Evolutionary conservation across 257 asterid genomes (phyloP), one percentile per base, ranked within the genome.

Genomic region (Verbascum thapsus): DNA sequence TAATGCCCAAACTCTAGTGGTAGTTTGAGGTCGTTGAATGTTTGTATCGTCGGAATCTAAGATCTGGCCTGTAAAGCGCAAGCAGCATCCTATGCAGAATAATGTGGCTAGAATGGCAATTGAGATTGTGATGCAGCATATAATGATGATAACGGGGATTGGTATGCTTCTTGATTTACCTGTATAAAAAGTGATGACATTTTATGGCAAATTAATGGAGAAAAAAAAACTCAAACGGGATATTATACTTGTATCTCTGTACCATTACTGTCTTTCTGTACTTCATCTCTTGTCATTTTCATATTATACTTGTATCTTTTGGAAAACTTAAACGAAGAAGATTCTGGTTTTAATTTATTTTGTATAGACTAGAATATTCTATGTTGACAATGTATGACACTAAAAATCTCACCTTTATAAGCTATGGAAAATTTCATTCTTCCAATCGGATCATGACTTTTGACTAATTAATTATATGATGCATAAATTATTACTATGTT

Each of bases 81-180:
- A 34, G 26, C 74, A 48, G 50, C 51, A 61, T 17, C 63, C 74
- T 19, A 60, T 6, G 74, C 74, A 69, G 63, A 69, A 69, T 10
- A 69, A 43, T 17, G 58, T 9, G 55, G 7, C 34, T 1, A 69
- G 63, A 9, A 53, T 10, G 4, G 63, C 74, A 3, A 18, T 61
- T 12, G 74, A 34, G 52, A 69, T 4, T 61, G 20, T 52, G 68
- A 61, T 32, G 10, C 50, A 32, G 44, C 74, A 42, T 60, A 61
- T 1, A 5, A 61, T 5, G 64, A 69, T 41, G 68, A 68, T 61
- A n/a, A 42, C 7, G 35, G 61, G 17, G 20, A 11, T 13, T 51
- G 74, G 30, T 13, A n/a, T 42, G 50, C 63, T 22, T 47, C 30
- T 18, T 9, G 45, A 22, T 58, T 16, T 23, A 37, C 66, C 74